Percentiles rank a stretch among this genome's conserved stretches.
phyloP scores from a whole-genome alignment of 768 basidiomycete genomes.

The Rhizopogon sp. region DNA sequence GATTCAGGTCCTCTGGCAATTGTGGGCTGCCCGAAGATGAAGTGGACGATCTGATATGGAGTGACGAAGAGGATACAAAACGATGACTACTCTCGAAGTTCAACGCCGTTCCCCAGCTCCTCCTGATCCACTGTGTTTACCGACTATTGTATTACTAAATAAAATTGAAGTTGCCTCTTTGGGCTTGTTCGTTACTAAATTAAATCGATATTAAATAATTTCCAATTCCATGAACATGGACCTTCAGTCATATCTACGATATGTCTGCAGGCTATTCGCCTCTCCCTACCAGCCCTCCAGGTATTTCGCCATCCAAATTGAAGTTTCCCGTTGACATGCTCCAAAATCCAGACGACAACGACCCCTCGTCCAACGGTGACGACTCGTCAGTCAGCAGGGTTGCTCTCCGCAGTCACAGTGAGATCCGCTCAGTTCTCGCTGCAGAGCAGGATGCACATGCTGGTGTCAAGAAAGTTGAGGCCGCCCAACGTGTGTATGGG shows the following conservation, averaged over 20 bases:
- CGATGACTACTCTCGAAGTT: neutral
- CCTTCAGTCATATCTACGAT: neutral
- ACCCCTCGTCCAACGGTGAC: neutral
- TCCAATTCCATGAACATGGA: neutral
- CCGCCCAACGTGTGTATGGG: conserved; percentile 46
- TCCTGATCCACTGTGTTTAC: neutral
- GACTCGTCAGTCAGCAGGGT: neutral
- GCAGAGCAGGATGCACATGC: conserved; percentile 23
- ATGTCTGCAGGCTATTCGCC: conserved; percentile 15
- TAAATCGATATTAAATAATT: neutral
- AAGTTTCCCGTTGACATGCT: neutral
- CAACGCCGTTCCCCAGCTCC: too few relatives aligned
- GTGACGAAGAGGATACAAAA: conserved; percentile 40
- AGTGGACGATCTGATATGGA: conserved; percentile 50
- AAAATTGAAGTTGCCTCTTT: too few relatives aligned
- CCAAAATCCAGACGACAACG: conserved; percentile 3
- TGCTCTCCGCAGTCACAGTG: neutral
- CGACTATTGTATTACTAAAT: neutral
- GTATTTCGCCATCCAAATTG: neutral
- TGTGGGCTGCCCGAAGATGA: conserved; percentile 45
- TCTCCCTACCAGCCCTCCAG: conserved; percentile 11
- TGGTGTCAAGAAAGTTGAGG: conserved; percentile 47
- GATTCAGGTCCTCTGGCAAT: conserved; percentile 24
- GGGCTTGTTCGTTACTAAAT: too few relatives aligned
- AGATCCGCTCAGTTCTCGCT: neutral